Conservation (phyloP, 352 stramenopile species). For the Phytophthora fragariae region DNA sequence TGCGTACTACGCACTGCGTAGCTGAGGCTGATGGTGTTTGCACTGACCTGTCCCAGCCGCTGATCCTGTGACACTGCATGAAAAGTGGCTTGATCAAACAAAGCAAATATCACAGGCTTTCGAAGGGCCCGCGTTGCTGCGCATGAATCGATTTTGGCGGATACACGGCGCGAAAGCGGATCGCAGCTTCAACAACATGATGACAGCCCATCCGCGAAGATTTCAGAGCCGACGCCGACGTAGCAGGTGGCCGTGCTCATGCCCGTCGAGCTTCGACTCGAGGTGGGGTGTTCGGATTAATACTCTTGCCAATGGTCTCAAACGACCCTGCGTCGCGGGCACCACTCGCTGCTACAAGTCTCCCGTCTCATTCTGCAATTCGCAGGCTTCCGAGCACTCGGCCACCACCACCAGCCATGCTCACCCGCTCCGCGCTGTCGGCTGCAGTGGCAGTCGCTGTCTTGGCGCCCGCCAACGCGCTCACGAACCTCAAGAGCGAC, state of each 20-base stretch:
- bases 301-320: slow-evolving; percentile 6
- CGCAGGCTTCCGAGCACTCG: slow-evolving; percentile 25
- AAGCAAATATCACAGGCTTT: background rate
- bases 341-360: slow-evolving; percentile 10
- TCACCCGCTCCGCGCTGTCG: slow-evolving; percentile 19
- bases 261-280: background rate
- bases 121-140: background rate
- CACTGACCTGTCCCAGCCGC: background rate
- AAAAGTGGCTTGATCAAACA: background rate
- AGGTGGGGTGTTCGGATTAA: slow-evolving; percentile 14
- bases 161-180: background rate
- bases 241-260: slow-evolving; percentile 30
- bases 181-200: slow-evolving; percentile 18
- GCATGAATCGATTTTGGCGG: slow-evolving; percentile 14
- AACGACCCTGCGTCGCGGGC: background rate
- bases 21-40: slow-evolving; percentile 27
- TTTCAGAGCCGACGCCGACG: slow-evolving; percentile 1
- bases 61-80: background rate
- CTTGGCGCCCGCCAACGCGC: slow-evolving; percentile 21
- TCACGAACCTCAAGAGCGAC: slow-evolving; percentile 49
- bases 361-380: slow-evolving; percentile 37
- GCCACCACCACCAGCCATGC: slow-evolving; percentile 17
- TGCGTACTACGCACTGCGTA: too few species aligned
- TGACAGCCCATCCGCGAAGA: background rate
- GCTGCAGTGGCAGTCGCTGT: slow-evolving; percentile 22